These are phyloP conservation scores for Leccinum boreale DNA, from an alignment of 768 basidiomycete genomes.

Conservation along the genomic window DNA sequence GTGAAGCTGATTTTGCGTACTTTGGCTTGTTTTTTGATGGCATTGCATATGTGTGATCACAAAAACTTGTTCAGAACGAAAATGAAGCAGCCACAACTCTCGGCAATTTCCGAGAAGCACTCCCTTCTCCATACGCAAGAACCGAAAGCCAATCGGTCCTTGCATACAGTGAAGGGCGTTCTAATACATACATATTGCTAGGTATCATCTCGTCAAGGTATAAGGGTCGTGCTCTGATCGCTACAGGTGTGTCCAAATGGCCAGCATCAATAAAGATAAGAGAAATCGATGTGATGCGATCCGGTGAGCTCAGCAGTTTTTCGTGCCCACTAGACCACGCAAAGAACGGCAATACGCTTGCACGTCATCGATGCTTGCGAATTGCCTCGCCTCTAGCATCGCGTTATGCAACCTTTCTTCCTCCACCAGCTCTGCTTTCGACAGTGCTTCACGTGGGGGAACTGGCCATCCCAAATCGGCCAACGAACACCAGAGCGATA, in stretches of 20 bases:
- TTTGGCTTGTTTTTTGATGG: slow-evolving; percentile 44
- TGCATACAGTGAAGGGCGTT: slow-evolving; percentile 25
- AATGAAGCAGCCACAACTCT: slow-evolving; percentile 21
- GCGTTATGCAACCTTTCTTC: slow-evolving; percentile 60
- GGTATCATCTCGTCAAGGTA: slow-evolving; percentile 27
- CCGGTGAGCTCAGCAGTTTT: slow-evolving; percentile 27
- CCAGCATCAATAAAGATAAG: background rate
- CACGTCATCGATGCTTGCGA: slow-evolving; percentile 50
- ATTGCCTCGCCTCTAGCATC: slow-evolving; percentile 55
- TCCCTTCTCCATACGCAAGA: slow-evolving; percentile 30
- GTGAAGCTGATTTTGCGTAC: slow-evolving; percentile 39
- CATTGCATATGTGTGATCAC: slow-evolving; percentile 10
- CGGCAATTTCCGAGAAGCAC: slow-evolving; percentile 23
- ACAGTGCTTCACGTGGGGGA: slow-evolving; percentile 58
- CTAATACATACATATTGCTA: slow-evolving; percentile 16
- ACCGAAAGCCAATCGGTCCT: slow-evolving; percentile 22
- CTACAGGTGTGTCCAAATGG: background rate
- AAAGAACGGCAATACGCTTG: slow-evolving; percentile 56
- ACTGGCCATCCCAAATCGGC: slow-evolving; percentile 55
- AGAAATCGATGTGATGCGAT: background rate
- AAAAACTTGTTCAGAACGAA: slow-evolving; percentile 12
- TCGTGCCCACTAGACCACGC: slow-evolving; percentile 60
- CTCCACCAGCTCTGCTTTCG: slow-evolving; percentile 67
- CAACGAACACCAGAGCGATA: slow-evolving; percentile 63
- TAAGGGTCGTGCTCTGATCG: background rate